A percentile compares a stretch with the other conserved stretches of the same genome.
Conservation (phyloP, 169 alveolate genomes). For the Theileria equi region DNA sequence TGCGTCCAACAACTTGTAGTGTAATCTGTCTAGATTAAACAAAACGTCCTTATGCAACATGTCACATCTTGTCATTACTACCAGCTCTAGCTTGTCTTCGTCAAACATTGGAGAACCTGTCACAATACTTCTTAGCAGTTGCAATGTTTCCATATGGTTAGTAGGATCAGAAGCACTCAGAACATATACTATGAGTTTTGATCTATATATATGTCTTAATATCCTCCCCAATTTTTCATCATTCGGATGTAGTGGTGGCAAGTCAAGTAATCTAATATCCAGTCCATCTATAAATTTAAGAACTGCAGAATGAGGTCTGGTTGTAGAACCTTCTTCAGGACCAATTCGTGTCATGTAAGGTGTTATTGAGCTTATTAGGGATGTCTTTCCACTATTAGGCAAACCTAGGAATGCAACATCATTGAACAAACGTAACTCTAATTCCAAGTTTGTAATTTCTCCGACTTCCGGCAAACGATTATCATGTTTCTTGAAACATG, state of each 20-base stretch:
- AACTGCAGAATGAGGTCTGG: constrained; percentile 75
- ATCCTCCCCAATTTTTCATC: constrained; percentile 52
- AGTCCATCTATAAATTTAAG: constrained; percentile 75
- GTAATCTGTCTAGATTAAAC: constrained; percentile 70
- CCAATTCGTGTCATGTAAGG: constrained; percentile 72
- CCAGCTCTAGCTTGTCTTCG: constrained; percentile 36
- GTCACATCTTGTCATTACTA: constrained; percentile 80
- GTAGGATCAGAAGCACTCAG: constrained; percentile 57
- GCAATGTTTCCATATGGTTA: constrained; percentile 18
- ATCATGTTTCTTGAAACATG: constrained; percentile 77
- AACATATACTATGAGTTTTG: constrained; percentile 70
- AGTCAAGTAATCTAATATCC: constrained; percentile 69
- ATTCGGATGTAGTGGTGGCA: constrained; percentile 67
- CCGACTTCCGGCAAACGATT: constrained; percentile 74
- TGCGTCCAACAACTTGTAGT: constrained; percentile 61
- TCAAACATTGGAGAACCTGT: constrained; percentile 28
- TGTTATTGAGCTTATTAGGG: constrained; percentile 70
- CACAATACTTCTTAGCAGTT: constrained; percentile 14
- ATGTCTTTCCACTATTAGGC: constrained; percentile 74
- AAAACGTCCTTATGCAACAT: constrained; percentile 74
- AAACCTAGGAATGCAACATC: constrained; percentile 76
- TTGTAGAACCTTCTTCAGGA: constrained; percentile 73
- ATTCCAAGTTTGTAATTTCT: constrained; percentile 61
- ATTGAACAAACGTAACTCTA: constrained; percentile 73
- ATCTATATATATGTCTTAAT: constrained; percentile 69